Evolutionary conservation across 139 green algal species (phyloP), one percentile per base, ranked within the genome.

Genomic region (Spirogloea muscicola): DNA sequence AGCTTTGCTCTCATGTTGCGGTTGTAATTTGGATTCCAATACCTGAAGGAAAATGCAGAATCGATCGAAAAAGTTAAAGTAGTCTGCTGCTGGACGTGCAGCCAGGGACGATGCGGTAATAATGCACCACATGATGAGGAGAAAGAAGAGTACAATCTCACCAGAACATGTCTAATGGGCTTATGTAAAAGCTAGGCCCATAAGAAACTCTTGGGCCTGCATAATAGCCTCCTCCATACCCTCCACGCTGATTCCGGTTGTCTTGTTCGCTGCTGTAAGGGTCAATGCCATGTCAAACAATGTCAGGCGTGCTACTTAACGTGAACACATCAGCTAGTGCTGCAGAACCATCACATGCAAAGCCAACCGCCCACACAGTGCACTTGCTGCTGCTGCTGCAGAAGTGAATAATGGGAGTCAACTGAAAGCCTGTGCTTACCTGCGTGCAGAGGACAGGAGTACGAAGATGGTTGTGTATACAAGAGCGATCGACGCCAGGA

Each of bases 381-480:
- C 46, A 55, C 21, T 31, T 55, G 46, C 46, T 31, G 46, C n/a
- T n/a, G 63, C 51, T n/a, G n/a, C n/a, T n/a, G n/a, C n/a, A n/a
- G n/a, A n/a, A n/a, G n/a, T n/a, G n/a, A n/a, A n/a, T n/a, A n/a
- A n/a, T n/a, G n/a, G n/a, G n/a, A n/a, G n/a, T n/a, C n/a, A n/a
- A n/a, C 21, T 31, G 21, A 64, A 64, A 13, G 29, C 29, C 55
- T 6, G 46, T 25, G 52, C 72, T 37, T 65, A 78, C 70, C 39
- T 74, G 10, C 64, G 67, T 13, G n/a, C n/a, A 4, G 74, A 81
- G 18, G 71, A 82, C 1, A 88, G 66, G 21, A 96, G 55, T 9
- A 90, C 89, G 3, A 84, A 49, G 37, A 98, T 89, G 33, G 91
- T 88, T 4, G 90, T 55, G 79, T 86, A 94, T 31, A 94, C 91